phyloP scores from a whole-genome alignment of 2,329 filamentous ascomycete genomes.

The Sporothrix pallida region DNA sequence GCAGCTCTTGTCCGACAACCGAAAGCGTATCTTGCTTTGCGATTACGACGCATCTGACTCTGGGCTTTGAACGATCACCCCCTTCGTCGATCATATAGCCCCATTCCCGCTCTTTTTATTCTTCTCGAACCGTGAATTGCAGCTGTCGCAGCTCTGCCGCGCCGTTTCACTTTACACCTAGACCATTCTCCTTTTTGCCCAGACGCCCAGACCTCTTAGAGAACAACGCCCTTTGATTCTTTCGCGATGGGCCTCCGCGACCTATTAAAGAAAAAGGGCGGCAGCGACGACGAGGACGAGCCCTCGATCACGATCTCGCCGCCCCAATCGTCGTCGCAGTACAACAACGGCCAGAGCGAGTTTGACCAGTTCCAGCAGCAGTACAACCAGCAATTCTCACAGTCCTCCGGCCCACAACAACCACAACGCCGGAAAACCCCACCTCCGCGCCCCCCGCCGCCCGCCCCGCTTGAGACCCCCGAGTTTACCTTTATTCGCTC shows the following conservation, averaged over 20 bases:
- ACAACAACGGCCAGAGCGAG: not conserved
- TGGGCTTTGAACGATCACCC: not conserved
- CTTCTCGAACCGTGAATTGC: not conserved
- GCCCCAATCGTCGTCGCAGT: not conserved
- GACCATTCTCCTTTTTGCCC: not conserved
- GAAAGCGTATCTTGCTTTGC: not conserved
- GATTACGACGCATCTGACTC: not conserved
- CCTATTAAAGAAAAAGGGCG: conserved; percentile 34
- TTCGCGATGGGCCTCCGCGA: conserved; percentile 35
- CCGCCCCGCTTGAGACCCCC: conserved; percentile 52
- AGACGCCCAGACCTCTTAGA: not conserved
- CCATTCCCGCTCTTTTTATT: not conserved
- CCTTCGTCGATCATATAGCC: conserved; percentile 1
- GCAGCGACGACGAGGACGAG: conserved; percentile 28
- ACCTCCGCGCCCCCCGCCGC: conserved; percentile 43
- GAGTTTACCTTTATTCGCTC: conserved; percentile 85
- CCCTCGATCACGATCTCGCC: not conserved
- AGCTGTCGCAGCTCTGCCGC: conserved; percentile 24
- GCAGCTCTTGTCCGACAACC: conserved; percentile 6
- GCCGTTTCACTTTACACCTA: not conserved
- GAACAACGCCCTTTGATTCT: no score
- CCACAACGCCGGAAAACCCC: conserved; percentile 3
- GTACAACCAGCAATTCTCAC: conserved; percentile 20
- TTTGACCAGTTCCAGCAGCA: conserved; percentile 23
- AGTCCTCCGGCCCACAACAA: conserved; percentile 5